Evolutionary conservation across 2,329 filamentous ascomycete genomes (phyloP).

Genomic region (Arthrobotrys megalospora): DNA sequence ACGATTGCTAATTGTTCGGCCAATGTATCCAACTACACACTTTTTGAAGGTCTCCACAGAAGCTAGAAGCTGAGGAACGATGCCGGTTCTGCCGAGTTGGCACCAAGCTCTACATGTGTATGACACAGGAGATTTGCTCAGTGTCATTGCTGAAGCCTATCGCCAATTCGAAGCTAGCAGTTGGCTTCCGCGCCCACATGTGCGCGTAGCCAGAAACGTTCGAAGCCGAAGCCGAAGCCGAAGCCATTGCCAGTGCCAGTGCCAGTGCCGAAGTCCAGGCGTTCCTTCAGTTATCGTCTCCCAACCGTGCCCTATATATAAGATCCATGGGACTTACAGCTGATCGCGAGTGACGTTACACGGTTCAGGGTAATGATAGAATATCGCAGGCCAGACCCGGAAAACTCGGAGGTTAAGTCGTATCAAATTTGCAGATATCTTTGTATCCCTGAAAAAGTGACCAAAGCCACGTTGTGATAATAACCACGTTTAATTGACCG

Average conservation of each 20-base stretch:
- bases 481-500: slow-evolving; percentile 37
- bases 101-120: slow-evolving; percentile 14
- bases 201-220: neutral
- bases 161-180: slow-evolving; percentile 1
- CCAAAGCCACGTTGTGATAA: slow-evolving; percentile 44
- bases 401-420: slow-evolving; percentile 34
- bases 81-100: slow-evolving; percentile 22
- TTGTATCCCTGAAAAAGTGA: slow-evolving; percentile 35
- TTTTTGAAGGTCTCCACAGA: slow-evolving; percentile 9
- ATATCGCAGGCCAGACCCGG: slow-evolving; percentile 28
- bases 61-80: neutral
- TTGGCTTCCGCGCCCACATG: neutral
- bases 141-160: slow-evolving; percentile 18
- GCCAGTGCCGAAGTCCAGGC: neutral
- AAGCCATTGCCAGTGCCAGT: no score
- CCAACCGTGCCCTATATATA: slow-evolving; percentile 13
- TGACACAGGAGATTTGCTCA: neutral
- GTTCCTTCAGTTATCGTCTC: slow-evolving; percentile 7
- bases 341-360: slow-evolving; percentile 24
- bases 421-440: slow-evolving; percentile 38
- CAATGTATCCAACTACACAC: neutral
- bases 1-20: slow-evolving; percentile 13
- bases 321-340: slow-evolving; percentile 3
- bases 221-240: neutral
- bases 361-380: neutral